These are phyloP conservation scores for Colletotrichum liaoningense DNA, from an alignment of 2,329 filamentous ascomycete species.

Conservation along the genomic window DNA sequence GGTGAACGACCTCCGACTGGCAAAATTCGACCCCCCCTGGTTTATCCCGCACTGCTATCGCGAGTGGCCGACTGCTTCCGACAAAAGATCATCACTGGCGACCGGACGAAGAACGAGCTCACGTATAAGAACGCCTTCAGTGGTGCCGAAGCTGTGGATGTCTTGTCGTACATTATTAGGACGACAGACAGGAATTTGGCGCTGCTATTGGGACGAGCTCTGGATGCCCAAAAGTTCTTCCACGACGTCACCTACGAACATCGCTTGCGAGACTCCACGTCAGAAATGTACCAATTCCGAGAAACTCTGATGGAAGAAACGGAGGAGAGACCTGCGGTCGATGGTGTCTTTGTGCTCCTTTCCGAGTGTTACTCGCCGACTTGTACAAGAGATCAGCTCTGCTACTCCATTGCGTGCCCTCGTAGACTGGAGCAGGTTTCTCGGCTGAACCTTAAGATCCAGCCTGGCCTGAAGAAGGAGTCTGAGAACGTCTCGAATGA, in stretches of 20 bases:
- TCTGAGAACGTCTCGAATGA: constrained; percentile 72
- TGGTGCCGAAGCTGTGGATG: constrained; percentile 93
- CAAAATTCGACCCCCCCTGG: constrained; percentile 81
- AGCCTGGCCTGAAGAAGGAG: constrained; percentile 82
- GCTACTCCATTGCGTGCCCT: constrained; percentile 98
- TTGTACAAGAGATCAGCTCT: constrained; percentile 93
- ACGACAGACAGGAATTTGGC: constrained; percentile 96
- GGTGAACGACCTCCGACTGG: constrained; percentile 67
- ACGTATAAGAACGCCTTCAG: constrained; percentile 98
- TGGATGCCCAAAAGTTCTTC: constrained; percentile 99
- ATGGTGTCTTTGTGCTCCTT: constrained; percentile 95
- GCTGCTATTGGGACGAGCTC: constrained; percentile 86
- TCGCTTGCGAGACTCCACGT: constrained; percentile 89
- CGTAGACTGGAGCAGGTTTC: constrained; percentile 94
- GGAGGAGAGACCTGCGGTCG: constrained; percentile 80
- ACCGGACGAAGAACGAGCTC: constrained; percentile 95
- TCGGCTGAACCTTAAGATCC: constrained; percentile 90
- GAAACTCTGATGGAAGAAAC: constrained; percentile 88
- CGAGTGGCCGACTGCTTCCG: constrained; percentile 92
- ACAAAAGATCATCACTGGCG: constrained; percentile 85
- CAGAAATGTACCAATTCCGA: constrained; percentile 96
- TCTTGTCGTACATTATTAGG: constrained; percentile 96
- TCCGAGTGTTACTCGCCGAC: constrained; percentile 99
- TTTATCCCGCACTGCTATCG: constrained; percentile 95
- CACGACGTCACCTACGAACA: constrained; percentile 99